These are phyloP conservation scores for Amoebophrya sp. DNA, from an alignment of 169 alveolate genomes.

Conservation along the genomic window DNA sequence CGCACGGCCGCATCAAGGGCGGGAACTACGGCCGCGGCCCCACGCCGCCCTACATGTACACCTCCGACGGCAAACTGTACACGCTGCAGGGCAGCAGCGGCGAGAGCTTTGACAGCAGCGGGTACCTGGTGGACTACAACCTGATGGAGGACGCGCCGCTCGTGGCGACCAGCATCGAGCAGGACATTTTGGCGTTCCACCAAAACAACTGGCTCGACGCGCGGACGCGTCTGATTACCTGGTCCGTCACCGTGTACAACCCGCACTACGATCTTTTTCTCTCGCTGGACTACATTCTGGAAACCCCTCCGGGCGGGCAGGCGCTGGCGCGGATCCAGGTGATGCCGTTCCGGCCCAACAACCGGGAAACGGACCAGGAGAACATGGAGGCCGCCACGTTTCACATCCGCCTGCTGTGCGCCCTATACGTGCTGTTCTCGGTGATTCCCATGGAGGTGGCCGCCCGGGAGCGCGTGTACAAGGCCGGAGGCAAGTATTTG, in stretches of 20 bases:
- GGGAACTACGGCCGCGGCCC: not conserved
- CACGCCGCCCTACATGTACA: not conserved
- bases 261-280: not conserved
- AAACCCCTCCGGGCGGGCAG: not conserved
- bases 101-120: not conserved
- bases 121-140: not conserved
- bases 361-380: not conserved
- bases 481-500: constrained; percentile 11
- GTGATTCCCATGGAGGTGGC: not conserved
- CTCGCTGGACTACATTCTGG: not conserved
- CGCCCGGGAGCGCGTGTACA: constrained; percentile 7
- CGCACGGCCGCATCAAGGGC: not conserved
- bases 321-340: not conserved
- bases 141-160: not conserved
- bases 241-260: not conserved
- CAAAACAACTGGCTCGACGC: not conserved
- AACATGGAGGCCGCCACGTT: not conserved
- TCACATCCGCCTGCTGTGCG: constrained; percentile 3
- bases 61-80: not conserved
- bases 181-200: not conserved
- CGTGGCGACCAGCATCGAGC: not conserved
- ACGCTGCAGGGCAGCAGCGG: not conserved
- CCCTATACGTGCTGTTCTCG: not conserved
- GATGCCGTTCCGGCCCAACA: not conserved
- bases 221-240: not conserved